phyloP scores from a whole-genome alignment of 2,329 filamentous ascomycete genomes.

The Pseudonectria buxi region DNA sequence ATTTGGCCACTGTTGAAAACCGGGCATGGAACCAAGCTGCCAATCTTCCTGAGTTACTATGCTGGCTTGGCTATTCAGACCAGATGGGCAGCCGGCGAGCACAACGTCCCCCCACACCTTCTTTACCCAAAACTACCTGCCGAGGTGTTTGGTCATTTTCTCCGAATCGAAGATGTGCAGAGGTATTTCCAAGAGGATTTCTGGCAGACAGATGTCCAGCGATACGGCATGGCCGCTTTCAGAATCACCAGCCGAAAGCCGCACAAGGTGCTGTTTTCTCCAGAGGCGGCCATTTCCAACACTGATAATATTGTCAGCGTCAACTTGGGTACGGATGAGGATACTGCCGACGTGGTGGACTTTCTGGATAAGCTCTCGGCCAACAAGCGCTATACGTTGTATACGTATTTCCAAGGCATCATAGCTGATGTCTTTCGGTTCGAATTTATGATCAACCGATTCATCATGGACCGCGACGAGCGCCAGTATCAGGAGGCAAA shows the following conservation, averaged over 20 bases:
- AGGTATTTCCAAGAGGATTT: conserved; percentile 19
- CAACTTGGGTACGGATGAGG: neutral
- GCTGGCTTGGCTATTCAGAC: conserved; percentile 5
- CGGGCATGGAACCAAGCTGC: neutral
- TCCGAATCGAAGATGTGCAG: conserved; percentile 8
- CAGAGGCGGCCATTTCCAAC: neutral
- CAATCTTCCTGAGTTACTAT: conserved; percentile 10
- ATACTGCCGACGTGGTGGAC: conserved; percentile 3
- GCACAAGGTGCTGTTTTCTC: conserved; percentile 13
- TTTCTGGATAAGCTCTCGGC: neutral
- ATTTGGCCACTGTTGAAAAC: conserved; percentile 10
- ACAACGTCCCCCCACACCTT: conserved; percentile 1
- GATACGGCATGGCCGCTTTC: conserved; percentile 19
- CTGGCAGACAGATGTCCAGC: conserved; percentile 18
- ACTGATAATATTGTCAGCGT: neutral
- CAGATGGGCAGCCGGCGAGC: neutral
- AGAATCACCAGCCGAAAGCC: conserved; percentile 9
- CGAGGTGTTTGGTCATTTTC: conserved; percentile 6
- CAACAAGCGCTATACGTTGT: conserved; percentile 3
- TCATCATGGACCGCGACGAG: conserved; percentile 2
- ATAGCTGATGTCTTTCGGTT: conserved; percentile 12
- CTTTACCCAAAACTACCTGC: conserved; percentile 1
- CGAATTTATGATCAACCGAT: conserved; percentile 8
- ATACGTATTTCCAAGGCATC: conserved; percentile 12
- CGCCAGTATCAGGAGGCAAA: conserved; percentile 2